Percentiles rank a stretch among this genome's conserved stretches.
Evolutionary conservation across 306 rosid genomes (phyloP).

Genomic region (Hippophae gyantsensis): DNA sequence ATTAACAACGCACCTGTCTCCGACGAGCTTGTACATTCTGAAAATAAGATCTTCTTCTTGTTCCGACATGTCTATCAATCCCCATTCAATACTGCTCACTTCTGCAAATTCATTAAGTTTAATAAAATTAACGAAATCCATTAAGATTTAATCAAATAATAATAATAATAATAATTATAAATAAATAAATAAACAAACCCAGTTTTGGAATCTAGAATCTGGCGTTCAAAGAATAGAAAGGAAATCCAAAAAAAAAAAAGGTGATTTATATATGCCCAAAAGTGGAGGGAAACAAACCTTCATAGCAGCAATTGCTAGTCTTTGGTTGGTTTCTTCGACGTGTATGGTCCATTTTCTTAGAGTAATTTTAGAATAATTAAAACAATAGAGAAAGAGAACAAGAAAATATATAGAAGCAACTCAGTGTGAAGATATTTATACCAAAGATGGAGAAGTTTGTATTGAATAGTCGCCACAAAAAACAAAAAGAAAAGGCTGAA

Average conservation of each 20-base stretch:
- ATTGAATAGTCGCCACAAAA: no score
- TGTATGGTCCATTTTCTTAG: slow-evolving; percentile 21
- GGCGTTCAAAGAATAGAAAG: background rate
- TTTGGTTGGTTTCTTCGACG: slow-evolving; percentile 30
- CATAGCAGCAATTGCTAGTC: slow-evolving; percentile 19
- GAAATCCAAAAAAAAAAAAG: background rate
- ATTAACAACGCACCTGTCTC: slow-evolving; percentile 26
- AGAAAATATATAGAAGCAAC: no score
- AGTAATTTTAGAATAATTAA: no score
- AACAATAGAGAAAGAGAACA: no score
- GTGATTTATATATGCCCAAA: background rate
- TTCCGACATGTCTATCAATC: slow-evolving; percentile 37
- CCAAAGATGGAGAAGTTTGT: no score
- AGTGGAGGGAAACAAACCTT: slow-evolving; percentile 22
- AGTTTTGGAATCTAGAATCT: no score
- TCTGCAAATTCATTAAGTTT: slow-evolving; percentile 18
- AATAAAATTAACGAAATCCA: background rate
- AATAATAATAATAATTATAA: background rate
- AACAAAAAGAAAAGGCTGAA: no score
- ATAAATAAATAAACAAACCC: no score
- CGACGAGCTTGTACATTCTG: slow-evolving; percentile 51
- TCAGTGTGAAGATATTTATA: no score
- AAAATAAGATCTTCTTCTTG: slow-evolving; percentile 54
- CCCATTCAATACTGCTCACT: slow-evolving; percentile 43
- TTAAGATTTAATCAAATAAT: background rate